Evolutionary conservation across 495 filamentous ascomycete genomes (phyloP).

Genomic region (Trichocladium uniseriatum): DNA sequence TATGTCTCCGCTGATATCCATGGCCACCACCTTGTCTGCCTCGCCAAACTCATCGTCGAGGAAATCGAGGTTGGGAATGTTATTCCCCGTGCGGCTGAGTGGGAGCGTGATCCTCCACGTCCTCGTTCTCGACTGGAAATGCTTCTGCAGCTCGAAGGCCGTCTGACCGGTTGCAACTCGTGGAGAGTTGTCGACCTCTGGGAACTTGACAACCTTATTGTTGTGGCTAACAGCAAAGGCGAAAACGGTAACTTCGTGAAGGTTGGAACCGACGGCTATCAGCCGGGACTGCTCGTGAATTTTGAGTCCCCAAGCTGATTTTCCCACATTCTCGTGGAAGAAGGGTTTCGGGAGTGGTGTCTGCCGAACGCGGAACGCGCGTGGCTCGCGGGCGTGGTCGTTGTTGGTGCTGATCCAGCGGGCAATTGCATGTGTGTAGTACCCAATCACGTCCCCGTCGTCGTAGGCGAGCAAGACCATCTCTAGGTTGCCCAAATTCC

Average conservation of each 20-base stretch:
- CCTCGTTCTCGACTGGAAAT: conserved; percentile 26
- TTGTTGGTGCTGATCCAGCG: conserved; percentile 10
- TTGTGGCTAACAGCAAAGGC: conserved; percentile 55
- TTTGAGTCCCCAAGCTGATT: conserved; percentile 83
- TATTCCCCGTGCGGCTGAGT: conserved; percentile 32
- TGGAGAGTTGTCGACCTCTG: conserved; percentile 9
- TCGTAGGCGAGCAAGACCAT: conserved; percentile 69
- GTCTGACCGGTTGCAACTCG: conserved; percentile 9
- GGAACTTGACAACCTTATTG: not conserved
- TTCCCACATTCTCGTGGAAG: conserved; percentile 64
- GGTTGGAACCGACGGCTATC: conserved; percentile 75
- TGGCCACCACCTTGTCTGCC: conserved; percentile 58
- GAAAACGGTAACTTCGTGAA: conserved; percentile 55
- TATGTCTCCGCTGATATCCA: conserved; percentile 59
- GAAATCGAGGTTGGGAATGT: conserved; percentile 76
- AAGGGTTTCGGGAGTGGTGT: conserved; percentile 38
- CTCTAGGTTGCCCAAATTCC: conserved; percentile 72
- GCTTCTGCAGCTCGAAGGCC: conserved; percentile 19
- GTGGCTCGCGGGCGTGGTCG: not conserved
- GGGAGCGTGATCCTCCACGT: conserved; percentile 36
- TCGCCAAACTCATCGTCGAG: conserved; percentile 54
- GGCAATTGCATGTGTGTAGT: conserved; percentile 49
- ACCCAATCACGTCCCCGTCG: conserved; percentile 81
- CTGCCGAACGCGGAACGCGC: not conserved
- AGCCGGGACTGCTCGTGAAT: conserved; percentile 69